Evolutionary conservation across 164 flowering plant species (phyloP).

Genomic region (Annona cherimola): DNA sequence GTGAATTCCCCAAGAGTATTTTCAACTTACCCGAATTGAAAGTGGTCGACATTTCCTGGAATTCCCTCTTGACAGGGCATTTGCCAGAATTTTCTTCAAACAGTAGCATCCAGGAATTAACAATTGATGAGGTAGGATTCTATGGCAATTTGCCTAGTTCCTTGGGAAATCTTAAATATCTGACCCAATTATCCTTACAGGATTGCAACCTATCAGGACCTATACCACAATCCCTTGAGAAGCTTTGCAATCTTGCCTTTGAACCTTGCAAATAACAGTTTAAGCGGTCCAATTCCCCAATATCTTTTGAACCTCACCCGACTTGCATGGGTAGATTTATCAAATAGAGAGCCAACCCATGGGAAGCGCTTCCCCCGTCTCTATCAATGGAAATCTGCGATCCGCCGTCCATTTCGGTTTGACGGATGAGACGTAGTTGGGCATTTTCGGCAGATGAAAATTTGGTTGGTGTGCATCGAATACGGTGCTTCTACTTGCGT

Average conservation of each 20-base stretch:
- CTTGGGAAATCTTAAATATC: constrained; percentile 20
- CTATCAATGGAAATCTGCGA: no score
- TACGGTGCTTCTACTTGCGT: no score
- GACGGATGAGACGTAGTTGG: no score
- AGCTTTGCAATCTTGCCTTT: constrained; percentile 27
- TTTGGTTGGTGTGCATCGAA: no score
- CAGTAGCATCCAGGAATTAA: background rate
- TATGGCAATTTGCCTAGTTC: background rate
- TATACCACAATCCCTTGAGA: constrained; percentile 28
- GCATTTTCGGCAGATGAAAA: no score
- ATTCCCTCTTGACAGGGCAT: constrained; percentile 18
- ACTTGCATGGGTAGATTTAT: no score
- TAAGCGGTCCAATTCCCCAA: constrained; percentile 29
- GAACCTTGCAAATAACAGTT: constrained; percentile 36
- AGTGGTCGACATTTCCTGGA: constrained; percentile 18
- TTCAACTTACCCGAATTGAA: constrained; percentile 20
- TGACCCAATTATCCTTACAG: constrained; percentile 24
- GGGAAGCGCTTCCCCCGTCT: no score
- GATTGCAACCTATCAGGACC: constrained; percentile 28
- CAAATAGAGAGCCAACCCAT: no score
- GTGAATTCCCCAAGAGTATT: constrained; percentile 25
- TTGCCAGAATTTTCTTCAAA: constrained; percentile 29
- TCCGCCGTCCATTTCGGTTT: no score
- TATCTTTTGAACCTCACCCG: constrained; percentile 12
- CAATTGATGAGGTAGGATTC: background rate